Evolutionary conservation across 495 filamentous ascomycete genomes (phyloP), one percentile per base, ranked within the genome.

Genomic region (Penicillium argentinense): DNA sequence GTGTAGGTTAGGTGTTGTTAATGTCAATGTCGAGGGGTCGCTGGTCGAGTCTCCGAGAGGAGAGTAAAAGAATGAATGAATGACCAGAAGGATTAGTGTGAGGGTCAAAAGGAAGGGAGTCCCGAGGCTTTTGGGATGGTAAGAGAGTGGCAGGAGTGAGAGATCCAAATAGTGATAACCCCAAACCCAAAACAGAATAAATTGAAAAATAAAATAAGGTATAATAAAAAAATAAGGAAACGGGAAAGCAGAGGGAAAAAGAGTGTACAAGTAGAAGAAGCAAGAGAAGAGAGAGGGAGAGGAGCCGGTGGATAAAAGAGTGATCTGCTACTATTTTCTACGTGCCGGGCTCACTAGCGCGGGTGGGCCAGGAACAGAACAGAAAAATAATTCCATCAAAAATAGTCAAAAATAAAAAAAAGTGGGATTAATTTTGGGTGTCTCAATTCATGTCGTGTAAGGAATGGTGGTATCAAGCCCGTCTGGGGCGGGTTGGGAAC

Each of bases 261-360:
- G 28, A 30, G 28, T 30, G 28, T 30, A 30, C 28, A 30, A 30
- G 28, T 30, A 30, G 47, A 53, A 54, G 45, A 38, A 51, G 51
- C 30, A 40, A 49, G 59, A 53, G 53, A 57, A 62, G 63, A 66
- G 63, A 57, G 66, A 67, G 66, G 68, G 60, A 69, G 59, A 59
- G 49, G 61, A 51, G 52, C 57, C 47, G 55, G 64, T 72, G 67
- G 66, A 68, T 69, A 69, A 66, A 73, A 59, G 60, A 64, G 53
- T 70, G 69, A 73, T 73, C 69, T 73, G 63, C 69, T 54, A 38
- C 50, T 49, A 52, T 63, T 66, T 63, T 60, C 59, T 67, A 66
- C 61, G 53, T 54, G 61, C 62, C 58, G 62, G 49, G 58, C 55
- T 38, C 56, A 57, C 53, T 59, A 56, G 58, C 55, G 62, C 24